Evolutionary conservation across 1,284 basidiomycete species (phyloP).

Genomic region (Erythrobasidium hasegawianum): DNA sequence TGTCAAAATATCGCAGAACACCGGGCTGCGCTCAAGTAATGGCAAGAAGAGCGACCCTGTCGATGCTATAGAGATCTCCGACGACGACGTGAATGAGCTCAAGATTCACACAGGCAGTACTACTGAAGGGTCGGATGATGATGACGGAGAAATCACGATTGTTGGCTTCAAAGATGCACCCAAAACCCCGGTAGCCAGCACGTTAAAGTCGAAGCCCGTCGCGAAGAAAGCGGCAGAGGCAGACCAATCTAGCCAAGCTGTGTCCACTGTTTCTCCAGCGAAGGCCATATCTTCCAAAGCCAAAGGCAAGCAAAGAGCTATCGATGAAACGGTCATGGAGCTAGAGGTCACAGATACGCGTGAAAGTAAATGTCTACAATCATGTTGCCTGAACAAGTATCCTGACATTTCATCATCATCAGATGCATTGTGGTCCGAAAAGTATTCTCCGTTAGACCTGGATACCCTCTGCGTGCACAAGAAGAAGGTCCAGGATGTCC

Average conservation of each 20-base stretch:
- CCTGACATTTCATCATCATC: background rate
- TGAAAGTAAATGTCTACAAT: background rate
- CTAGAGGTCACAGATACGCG: slow-evolving; percentile 23
- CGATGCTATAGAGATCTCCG: slow-evolving; percentile 29
- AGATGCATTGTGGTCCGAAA: slow-evolving; percentile 31
- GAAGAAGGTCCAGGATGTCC: slow-evolving; percentile 77
- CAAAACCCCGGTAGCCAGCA: background rate
- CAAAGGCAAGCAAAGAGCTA: slow-evolving; percentile 30
- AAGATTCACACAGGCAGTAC: slow-evolving; percentile 1
- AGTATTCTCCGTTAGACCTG: slow-evolving; percentile 30
- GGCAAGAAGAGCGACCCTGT: slow-evolving; percentile 1
- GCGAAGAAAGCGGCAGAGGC: background rate
- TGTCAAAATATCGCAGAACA: slow-evolving; percentile 1
- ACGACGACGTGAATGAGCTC: slow-evolving; percentile 7
- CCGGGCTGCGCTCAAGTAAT: slow-evolving; percentile 4
- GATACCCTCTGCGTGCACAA: slow-evolving; percentile 73
- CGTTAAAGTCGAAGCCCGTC: background rate
- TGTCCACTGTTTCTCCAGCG: background rate
- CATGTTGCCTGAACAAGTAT: background rate
- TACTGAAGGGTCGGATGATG: slow-evolving; percentile 3
- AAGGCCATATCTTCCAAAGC: slow-evolving; percentile 5
- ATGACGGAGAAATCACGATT: slow-evolving; percentile 14
- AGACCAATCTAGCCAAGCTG: background rate
- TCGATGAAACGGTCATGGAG: slow-evolving; percentile 13
- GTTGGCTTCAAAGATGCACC: background rate